A percentile compares a stretch with the other conserved stretches of the same genome.
Conservation (phyloP, 495 filamentous ascomycete genomes). For the Aspergillus steynii region DNA sequence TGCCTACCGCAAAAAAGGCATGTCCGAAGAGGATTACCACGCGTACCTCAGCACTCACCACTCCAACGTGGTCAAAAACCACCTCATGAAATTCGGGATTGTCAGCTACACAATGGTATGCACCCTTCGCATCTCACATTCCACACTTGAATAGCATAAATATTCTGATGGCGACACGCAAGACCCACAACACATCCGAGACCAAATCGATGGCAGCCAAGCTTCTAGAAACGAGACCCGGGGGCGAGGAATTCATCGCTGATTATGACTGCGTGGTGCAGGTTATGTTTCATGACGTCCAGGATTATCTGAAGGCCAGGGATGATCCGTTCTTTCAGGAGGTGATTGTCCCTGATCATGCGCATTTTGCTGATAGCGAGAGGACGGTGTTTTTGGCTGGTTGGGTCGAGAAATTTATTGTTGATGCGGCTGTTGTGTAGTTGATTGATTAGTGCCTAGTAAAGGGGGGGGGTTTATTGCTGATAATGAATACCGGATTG, state of each 20-base stretch:
- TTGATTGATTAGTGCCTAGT: too few relatives aligned
- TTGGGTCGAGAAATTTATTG: not conserved
- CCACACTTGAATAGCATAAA: too few relatives aligned
- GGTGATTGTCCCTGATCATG: constrained; percentile 11
- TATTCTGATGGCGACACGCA: too few relatives aligned
- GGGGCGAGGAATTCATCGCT: not conserved
- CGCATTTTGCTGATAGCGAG: constrained; percentile 10
- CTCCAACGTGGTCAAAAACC: constrained; percentile 2
- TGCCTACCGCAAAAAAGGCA: constrained; percentile 13
- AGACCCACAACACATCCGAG: too few relatives aligned
- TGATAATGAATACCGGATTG: too few relatives aligned
- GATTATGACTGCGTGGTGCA: constrained; percentile 10
- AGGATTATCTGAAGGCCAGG: constrained; percentile 7
- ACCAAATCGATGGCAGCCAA: too few relatives aligned
- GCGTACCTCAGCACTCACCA: constrained; percentile 8
- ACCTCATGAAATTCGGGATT: constrained; percentile 5
- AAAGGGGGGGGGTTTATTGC: too few relatives aligned
- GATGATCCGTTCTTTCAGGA: constrained; percentile 10
- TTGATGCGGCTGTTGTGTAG: too few relatives aligned
- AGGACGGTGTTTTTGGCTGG: not conserved
- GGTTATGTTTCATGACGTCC: constrained; percentile 8
- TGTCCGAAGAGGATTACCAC: constrained; percentile 15
- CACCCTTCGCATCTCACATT: too few relatives aligned
- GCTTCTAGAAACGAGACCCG: too few relatives aligned
- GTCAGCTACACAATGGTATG: constrained; percentile 10